Evolutionary conservation across 2,329 filamentous ascomycete species (phyloP).

Genomic region (Paraconiothyrium sp.): DNA sequence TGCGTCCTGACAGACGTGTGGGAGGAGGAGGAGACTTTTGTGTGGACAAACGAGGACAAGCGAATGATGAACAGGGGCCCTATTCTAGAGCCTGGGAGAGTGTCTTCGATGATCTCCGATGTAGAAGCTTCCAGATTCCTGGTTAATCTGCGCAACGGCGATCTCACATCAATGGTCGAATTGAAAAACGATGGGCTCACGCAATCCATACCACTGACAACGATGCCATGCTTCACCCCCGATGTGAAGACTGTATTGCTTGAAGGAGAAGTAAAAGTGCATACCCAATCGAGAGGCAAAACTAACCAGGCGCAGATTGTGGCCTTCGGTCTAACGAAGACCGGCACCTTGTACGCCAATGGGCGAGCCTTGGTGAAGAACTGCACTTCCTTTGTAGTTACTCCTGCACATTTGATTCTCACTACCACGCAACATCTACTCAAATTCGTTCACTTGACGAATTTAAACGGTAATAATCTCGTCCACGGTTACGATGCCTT

Average conservation of each 20-base stretch:
- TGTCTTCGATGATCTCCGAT: conserved; percentile 35
- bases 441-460: conserved; percentile 87
- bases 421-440: conserved; percentile 92
- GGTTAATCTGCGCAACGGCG: conserved; percentile 35
- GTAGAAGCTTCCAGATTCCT: conserved; percentile 35
- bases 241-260: conserved; percentile 34
- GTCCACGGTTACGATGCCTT: background rate
- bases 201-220: conserved; percentile 29
- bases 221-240: conserved; percentile 38
- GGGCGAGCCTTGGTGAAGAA: conserved; percentile 79
- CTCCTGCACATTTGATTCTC: conserved; percentile 83
- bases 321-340: conserved; percentile 74
- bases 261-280: conserved; percentile 36
- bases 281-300: conserved; percentile 24
- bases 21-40: conserved; percentile 39
- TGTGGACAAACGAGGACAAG: conserved; percentile 40
- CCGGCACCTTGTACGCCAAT: conserved; percentile 82
- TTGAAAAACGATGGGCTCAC: conserved; percentile 24
- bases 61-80: conserved; percentile 32
- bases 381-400: conserved; percentile 89
- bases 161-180: conserved; percentile 29
- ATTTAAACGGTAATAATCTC: conserved; percentile 66
- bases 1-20: conserved; percentile 47
- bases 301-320: conserved; percentile 49
- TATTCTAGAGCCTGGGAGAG: conserved; percentile 33